phyloP scores from a whole-genome alignment of 805 yeast genomes.

The Starmerella bombi region DNA sequence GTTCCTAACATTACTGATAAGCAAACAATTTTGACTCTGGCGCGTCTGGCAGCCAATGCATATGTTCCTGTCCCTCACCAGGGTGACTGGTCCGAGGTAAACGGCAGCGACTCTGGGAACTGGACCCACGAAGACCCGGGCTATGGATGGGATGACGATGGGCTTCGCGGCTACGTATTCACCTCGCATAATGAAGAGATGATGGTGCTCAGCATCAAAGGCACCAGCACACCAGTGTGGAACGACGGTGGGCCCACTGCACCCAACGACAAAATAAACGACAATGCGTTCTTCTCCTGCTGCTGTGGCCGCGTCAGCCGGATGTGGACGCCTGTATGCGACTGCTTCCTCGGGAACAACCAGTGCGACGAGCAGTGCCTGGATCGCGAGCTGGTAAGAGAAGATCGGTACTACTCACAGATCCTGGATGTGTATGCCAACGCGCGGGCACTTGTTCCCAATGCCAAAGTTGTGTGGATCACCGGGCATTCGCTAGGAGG shows the following conservation, averaged over 20 bases:
- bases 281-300: conserved; percentile 80
- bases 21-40: conserved; percentile 59
- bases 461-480: conserved; percentile 58
- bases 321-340: conserved; percentile 91
- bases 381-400: conserved; percentile 57
- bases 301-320: conserved; percentile 91
- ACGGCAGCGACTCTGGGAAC: conserved; percentile 26
- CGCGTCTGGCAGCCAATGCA: conserved; percentile 81
- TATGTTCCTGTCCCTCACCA: conserved; percentile 64
- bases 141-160: conserved; percentile 79
- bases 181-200: conserved; percentile 41
- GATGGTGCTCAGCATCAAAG: conserved; percentile 73
- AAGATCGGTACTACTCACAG: conserved; percentile 74
- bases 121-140: conserved; percentile 44
- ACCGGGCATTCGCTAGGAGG: conserved; percentile 97
- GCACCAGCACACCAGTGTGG: conserved; percentile 74
- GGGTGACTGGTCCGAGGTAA: conserved; percentile 78
- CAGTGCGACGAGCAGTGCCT: conserved; percentile 82
- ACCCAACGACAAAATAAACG: conserved; percentile 68
- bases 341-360: conserved; percentile 58
- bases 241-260: conserved; percentile 51
- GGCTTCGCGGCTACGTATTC: conserved; percentile 85
- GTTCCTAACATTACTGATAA: conserved; percentile 69
- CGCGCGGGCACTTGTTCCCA: conserved; percentile 54
- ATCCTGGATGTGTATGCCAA: conserved; percentile 62